These are phyloP conservation scores for Caryocar brasiliense DNA, from an alignment of 441 rosid genomes.

Conservation along the genomic window DNA sequence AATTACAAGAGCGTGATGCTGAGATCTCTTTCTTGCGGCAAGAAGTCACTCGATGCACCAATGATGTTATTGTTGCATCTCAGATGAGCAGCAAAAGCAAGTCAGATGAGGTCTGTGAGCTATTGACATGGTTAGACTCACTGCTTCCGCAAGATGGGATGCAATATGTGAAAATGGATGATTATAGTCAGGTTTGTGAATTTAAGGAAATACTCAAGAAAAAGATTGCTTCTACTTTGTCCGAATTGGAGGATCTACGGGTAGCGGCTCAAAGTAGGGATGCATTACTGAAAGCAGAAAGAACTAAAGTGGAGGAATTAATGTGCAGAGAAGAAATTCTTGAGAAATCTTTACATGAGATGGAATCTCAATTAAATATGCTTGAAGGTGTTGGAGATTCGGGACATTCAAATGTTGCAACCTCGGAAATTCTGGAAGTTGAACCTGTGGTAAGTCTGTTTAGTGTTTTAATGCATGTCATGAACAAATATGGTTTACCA, in stretches of 20 bases:
- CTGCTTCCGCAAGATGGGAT: conserved; percentile 38
- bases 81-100: conserved; percentile 50
- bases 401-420: conserved; percentile 21
- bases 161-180: conserved; percentile 36
- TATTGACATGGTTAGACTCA: conserved; percentile 55
- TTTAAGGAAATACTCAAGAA: conserved; percentile 59
- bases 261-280: conserved; percentile 52
- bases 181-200: conserved; percentile 26
- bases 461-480: background rate
- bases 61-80: conserved; percentile 75
- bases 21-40: conserved; percentile 96
- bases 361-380: conserved; percentile 53
- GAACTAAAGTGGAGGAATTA: conserved; percentile 69
- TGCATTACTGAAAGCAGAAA: conserved; percentile 59
- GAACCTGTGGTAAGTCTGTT: conserved; percentile 78
- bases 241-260: conserved; percentile 55
- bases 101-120: conserved; percentile 48
- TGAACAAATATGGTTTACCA: too few relatives aligned
- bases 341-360: conserved; percentile 57
- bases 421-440: conserved; percentile 72
- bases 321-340: conserved; percentile 52
- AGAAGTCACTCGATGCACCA: conserved; percentile 94
- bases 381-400: conserved; percentile 40
- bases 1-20: conserved; percentile 80
- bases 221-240: conserved; percentile 43